Percentiles rank a stretch among this genome's conserved stretches.
These are phyloP conservation scores for Bipolaris bicolor DNA, from an alignment of 2,329 filamentous ascomycete species.

Conservation along the genomic window DNA sequence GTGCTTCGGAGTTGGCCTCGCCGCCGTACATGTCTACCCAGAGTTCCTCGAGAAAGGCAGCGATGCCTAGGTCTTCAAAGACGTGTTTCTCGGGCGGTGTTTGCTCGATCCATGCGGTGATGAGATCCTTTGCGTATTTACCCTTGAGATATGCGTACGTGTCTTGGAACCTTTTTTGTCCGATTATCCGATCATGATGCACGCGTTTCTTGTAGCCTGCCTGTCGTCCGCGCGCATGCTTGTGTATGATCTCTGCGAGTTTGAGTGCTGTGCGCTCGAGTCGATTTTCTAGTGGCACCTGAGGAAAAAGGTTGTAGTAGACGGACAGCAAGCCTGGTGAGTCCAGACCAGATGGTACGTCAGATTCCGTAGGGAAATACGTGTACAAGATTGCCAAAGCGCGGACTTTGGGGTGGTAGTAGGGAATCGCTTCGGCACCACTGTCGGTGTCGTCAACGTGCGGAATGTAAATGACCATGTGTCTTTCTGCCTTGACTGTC, in stretches of 20 bases:
- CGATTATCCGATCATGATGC: slow-evolving; percentile 80
- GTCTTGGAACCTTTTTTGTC: slow-evolving; percentile 78
- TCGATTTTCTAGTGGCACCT: slow-evolving; percentile 54
- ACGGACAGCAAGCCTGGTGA: slow-evolving; percentile 54
- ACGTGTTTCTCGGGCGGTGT: slow-evolving; percentile 92
- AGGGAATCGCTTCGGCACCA: slow-evolving; percentile 69
- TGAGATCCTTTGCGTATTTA: slow-evolving; percentile 74
- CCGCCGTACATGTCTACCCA: slow-evolving; percentile 81
- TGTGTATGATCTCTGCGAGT: slow-evolving; percentile 71
- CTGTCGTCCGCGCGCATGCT: slow-evolving; percentile 71
- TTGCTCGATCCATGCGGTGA: slow-evolving; percentile 79
- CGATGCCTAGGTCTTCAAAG: slow-evolving; percentile 91
- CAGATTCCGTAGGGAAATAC: slow-evolving; percentile 50
- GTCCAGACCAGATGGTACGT: slow-evolving; percentile 28
- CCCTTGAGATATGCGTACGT: slow-evolving; percentile 81
- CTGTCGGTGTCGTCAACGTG: slow-evolving; percentile 61
- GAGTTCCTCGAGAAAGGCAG: slow-evolving; percentile 89
- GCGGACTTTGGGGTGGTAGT: slow-evolving; percentile 82
- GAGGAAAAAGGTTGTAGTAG: slow-evolving; percentile 58
- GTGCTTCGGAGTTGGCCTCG: not conserved
- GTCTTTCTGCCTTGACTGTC: slow-evolving; percentile 47
- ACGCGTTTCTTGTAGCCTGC: slow-evolving; percentile 80
- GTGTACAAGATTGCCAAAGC: slow-evolving; percentile 78
- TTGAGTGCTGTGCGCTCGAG: slow-evolving; percentile 71
- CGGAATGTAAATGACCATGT: slow-evolving; percentile 77